Evolutionary conservation across 2,329 filamentous ascomycete genomes (phyloP).

Genomic region (Lasiodiplodia sp.): DNA sequence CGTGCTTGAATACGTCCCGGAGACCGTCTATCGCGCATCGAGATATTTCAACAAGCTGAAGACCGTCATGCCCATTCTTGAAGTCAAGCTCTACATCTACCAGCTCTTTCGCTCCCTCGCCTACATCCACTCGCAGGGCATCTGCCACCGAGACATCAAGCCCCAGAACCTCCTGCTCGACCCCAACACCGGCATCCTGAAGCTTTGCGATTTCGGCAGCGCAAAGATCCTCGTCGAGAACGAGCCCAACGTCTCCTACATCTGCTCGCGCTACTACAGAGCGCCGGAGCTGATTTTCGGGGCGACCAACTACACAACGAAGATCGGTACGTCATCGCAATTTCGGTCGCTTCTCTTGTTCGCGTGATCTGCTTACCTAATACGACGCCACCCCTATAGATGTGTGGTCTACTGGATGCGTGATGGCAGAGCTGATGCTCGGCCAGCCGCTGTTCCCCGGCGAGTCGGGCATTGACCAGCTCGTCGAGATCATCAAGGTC

Average conservation of each 20-base stretch:
- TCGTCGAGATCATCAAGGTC: constrained; percentile 99
- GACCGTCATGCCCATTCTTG: constrained; percentile 97
- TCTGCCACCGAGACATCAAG: constrained; percentile 99
- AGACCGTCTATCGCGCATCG: constrained; percentile 97
- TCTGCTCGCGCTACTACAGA: constrained; percentile 98
- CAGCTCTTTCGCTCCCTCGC: constrained; percentile 97
- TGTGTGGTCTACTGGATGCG: constrained; percentile 98
- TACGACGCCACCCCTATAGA: constrained; percentile 62
- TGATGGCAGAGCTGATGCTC: constrained; percentile 99
- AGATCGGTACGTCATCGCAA: constrained; percentile 79
- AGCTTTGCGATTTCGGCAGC: constrained; percentile 98
- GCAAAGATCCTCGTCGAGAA: constrained; percentile 99
- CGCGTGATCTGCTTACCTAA: constrained; percentile 35
- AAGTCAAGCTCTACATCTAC: constrained; percentile 99
- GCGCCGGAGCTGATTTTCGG: constrained; percentile 98
- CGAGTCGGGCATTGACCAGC: constrained; percentile 96
- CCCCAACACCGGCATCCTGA: constrained; percentile 87
- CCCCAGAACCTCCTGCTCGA: constrained; percentile 96
- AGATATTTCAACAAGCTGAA: constrained; percentile 99
- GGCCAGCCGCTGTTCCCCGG: constrained; percentile 97
- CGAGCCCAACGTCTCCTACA: constrained; percentile 99
- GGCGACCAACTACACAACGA: constrained; percentile 98
- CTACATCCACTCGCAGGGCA: constrained; percentile 99
- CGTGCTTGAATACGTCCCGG: constrained; percentile 96
- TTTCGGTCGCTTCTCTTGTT: constrained; percentile 22